phyloP scores from a whole-genome alignment of 2,329 filamentous ascomycete species.

The Ophiosphaerella korrae region DNA sequence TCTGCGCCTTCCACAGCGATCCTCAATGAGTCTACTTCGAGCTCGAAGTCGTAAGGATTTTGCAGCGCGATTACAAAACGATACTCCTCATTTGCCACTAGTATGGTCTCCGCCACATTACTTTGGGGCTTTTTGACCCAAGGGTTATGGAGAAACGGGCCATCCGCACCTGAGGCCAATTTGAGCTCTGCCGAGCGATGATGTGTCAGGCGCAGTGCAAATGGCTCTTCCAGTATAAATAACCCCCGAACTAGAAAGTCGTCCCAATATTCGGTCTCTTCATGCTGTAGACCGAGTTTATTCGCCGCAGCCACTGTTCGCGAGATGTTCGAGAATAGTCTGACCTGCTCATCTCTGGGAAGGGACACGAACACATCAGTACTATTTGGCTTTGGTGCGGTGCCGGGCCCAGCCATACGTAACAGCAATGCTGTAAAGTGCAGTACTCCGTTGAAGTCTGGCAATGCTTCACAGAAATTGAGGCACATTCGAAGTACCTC shows the following conservation, averaged over 20 bases:
- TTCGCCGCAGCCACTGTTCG: slow-evolving; percentile 80
- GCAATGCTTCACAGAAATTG: slow-evolving; percentile 89
- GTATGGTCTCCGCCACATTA: slow-evolving; percentile 64
- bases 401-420: slow-evolving; percentile 78
- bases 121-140: slow-evolving; percentile 72
- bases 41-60: slow-evolving; percentile 91
- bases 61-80: slow-evolving; percentile 84
- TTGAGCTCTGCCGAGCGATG: slow-evolving; percentile 43
- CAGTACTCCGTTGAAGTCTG: slow-evolving; percentile 89
- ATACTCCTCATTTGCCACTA: slow-evolving; percentile 79
- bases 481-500: slow-evolving; percentile 89
- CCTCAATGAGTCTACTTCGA: slow-evolving; percentile 82
- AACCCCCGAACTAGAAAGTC: slow-evolving; percentile 86
- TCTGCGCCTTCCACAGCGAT: slow-evolving; percentile 75
- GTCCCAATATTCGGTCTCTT: slow-evolving; percentile 93
- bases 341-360: slow-evolving; percentile 79
- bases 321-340: slow-evolving; percentile 82
- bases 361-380: slow-evolving; percentile 74
- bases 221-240: slow-evolving; percentile 61
- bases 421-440: slow-evolving; percentile 84
- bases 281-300: slow-evolving; percentile 70
- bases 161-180: slow-evolving; percentile 50
- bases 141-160: slow-evolving; percentile 95
- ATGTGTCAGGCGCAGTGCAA: slow-evolving; percentile 35
- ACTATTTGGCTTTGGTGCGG: slow-evolving; percentile 70